Base-by-base conservation (phyloP, 345 rosid genomes). In the Litchi chinensis region DNA sequence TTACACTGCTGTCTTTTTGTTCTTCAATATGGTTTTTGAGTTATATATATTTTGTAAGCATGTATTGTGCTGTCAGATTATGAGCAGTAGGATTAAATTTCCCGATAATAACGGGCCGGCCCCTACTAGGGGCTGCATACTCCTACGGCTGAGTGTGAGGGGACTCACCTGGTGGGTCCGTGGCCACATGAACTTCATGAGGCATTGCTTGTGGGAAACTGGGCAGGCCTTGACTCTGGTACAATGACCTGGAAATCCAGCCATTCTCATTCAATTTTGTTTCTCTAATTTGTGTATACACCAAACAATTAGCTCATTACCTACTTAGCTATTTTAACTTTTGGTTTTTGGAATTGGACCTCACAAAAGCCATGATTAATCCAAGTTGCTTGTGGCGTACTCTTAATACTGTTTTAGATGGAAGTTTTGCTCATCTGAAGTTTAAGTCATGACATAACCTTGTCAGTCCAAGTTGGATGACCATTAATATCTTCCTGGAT, bases 41-140 rank as follows among this genome's bases (percentile, higher is more conserved):
- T 59, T 59, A 8, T 67, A 13, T 39, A 8, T 65, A 6, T 57
- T 66, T 21, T 54, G 8, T 54, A 40, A 68, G 72, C 59, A 22
- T 21, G 70, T 73, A 64, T 67, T 82, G 72, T 22, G 37, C 3
- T 79, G 80, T 65, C 83, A 77, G 84, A 77, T 75, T 71, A 74
- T 68, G 82, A 74, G 68, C 64, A 71, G 64, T 80, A 75, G 74
- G 83, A 69, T 73, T 68, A 37, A 72, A 71, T 76, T 73, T 12
- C 57, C 73, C 6, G 84, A 68, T 66, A 74, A 87, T 62, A 32
- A 64, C 75, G 68, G 88, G 82, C 77, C 81, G 89, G 88, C 90
- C 95, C 97, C 91, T 90, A 88, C 93, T 69, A 75, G 1, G 1
- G 70, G 70, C 85, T 80, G 71, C 59, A 54, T 69, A 59, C 81